phyloP scores from a whole-genome alignment of 1,284 basidiomycete species.

The Cronartium quercuum region DNA sequence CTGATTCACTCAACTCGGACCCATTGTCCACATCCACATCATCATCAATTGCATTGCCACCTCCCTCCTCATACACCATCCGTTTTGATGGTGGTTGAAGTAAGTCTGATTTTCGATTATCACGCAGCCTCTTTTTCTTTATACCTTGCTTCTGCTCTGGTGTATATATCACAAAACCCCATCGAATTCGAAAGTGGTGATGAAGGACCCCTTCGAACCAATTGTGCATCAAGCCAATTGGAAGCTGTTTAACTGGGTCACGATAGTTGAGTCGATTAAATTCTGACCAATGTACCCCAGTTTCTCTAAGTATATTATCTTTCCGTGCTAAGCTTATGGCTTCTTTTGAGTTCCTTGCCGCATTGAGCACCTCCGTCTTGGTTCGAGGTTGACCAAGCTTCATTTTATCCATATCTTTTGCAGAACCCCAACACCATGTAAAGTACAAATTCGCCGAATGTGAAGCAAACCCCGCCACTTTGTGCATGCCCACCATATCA shows the following conservation, averaged over 20 bases:
- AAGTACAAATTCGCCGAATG: neutral
- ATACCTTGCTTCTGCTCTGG: no score
- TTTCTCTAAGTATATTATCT: no score
- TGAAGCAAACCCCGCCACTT: slow-evolving; percentile 5
- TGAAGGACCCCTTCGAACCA: no score
- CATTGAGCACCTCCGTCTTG: neutral
- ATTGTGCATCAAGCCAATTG: neutral
- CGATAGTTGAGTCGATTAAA: neutral
- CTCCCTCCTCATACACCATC: neutral
- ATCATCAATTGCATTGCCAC: neutral
- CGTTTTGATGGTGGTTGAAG: neutral
- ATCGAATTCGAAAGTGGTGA: neutral
- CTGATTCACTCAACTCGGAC: neutral
- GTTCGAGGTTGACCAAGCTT: neutral
- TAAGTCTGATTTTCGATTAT: no score
- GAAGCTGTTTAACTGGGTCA: neutral
- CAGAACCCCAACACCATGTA: slow-evolving; percentile 1
- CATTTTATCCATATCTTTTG: no score
- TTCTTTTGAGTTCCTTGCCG: neutral
- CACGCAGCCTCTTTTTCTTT: no score
- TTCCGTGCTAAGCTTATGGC: neutral
- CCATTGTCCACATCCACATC: neutral
- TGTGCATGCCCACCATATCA: slow-evolving; percentile 6
- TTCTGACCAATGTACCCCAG: neutral
- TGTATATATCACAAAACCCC: no score